These are phyloP conservation scores for Trichocladium antarcticum DNA, from an alignment of 495 filamentous ascomycete species.

Conservation along the genomic window DNA sequence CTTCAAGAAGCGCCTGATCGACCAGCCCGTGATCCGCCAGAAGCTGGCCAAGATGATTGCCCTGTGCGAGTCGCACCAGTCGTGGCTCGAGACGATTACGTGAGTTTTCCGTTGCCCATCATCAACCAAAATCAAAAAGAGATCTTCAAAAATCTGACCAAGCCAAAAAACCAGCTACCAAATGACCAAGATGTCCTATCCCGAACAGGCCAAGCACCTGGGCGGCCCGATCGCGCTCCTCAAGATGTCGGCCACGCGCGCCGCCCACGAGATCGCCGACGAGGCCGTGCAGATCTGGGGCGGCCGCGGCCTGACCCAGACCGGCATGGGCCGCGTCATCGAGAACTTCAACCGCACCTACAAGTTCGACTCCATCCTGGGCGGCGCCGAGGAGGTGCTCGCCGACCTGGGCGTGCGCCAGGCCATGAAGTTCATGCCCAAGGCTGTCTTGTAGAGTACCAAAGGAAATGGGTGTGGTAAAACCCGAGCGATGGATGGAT, in stretches of 20 bases:
- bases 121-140: too few species aligned
- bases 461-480: neutral
- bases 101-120: neutral
- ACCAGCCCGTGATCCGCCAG: slow-evolving; percentile 76
- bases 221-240: slow-evolving; percentile 75
- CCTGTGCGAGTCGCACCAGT: slow-evolving; percentile 66
- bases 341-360: slow-evolving; percentile 77
- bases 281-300: slow-evolving; percentile 81
- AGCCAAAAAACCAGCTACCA: slow-evolving; percentile 55
- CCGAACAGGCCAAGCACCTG: slow-evolving; percentile 61
- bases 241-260: slow-evolving; percentile 65
- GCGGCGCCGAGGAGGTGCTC: slow-evolving; percentile 75
- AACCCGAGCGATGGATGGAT: too few species aligned
- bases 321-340: slow-evolving; percentile 69
- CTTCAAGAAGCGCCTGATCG: slow-evolving; percentile 68
- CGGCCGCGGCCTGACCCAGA: slow-evolving; percentile 67
- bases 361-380: slow-evolving; percentile 83
- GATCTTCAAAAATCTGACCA: too few species aligned
- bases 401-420: slow-evolving; percentile 74
- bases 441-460: slow-evolving; percentile 57
- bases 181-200: slow-evolving; percentile 78
- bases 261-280: slow-evolving; percentile 72
- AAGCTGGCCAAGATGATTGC: slow-evolving; percentile 88
- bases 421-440: slow-evolving; percentile 72
- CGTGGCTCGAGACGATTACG: slow-evolving; percentile 72